These are phyloP conservation scores for Lignosus rhinocerotis DNA, from an alignment of 1,284 basidiomycete species.

Conservation along the genomic window DNA sequence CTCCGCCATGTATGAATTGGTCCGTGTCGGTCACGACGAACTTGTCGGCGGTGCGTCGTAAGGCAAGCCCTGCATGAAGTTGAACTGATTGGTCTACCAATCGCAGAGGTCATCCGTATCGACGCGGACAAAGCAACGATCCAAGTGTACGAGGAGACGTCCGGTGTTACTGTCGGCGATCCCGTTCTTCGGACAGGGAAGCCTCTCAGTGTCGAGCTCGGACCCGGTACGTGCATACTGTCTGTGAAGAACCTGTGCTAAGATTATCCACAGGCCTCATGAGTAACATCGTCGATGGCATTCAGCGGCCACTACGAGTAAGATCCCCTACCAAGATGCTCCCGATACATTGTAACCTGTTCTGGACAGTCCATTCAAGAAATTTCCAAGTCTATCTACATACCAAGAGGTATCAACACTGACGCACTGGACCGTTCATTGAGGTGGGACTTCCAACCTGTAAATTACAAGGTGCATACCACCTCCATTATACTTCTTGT, in stretches of 20 bases:
- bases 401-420: slow-evolving; percentile 97
- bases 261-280: slow-evolving; percentile 71
- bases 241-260: neutral
- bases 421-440: slow-evolving; percentile 88
- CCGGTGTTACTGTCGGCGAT: slow-evolving; percentile 97
- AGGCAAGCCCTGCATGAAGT: neutral
- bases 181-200: slow-evolving; percentile 97
- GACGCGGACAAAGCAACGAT: slow-evolving; percentile 97
- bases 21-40: slow-evolving; percentile 95
- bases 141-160: slow-evolving; percentile 99
- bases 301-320: slow-evolving; percentile 88
- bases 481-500: neutral
- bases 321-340: slow-evolving; percentile 30
- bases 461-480: slow-evolving; percentile 65
- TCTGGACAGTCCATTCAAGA: slow-evolving; percentile 85
- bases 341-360: slow-evolving; percentile 20
- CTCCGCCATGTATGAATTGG: slow-evolving; percentile 96
- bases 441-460: slow-evolving; percentile 97
- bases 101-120: slow-evolving; percentile 93
- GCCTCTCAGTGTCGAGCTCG: slow-evolving; percentile 95
- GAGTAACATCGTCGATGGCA: slow-evolving; percentile 98
- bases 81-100: neutral
- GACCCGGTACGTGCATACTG: slow-evolving; percentile 68
- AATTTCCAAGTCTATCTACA: slow-evolving; percentile 97
- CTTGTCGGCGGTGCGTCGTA: slow-evolving; percentile 83